Percentiles rank a stretch among this genome's conserved stretches.
Evolutionary conservation across 257 asterid genomes (phyloP).

Genomic region (Agastache rugosa): DNA sequence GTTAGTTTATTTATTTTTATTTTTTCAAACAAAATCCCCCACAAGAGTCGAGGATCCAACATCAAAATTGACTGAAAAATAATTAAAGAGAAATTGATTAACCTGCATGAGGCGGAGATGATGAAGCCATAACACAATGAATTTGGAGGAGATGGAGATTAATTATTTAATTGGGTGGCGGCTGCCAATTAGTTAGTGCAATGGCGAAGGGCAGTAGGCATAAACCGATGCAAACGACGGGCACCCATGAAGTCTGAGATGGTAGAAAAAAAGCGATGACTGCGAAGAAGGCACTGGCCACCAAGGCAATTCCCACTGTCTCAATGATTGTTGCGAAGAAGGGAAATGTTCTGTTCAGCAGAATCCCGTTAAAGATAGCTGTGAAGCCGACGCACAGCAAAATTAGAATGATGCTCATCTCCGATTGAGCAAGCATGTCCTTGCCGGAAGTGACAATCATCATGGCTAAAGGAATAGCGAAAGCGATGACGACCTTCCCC

Average conservation of each 20-base stretch:
- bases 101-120: no score
- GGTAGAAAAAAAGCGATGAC: not conserved
- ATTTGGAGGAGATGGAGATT: no score
- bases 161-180: not conserved
- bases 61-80: no score
- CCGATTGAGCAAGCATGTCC: not conserved
- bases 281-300: not conserved
- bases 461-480: not conserved
- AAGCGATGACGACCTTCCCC: not conserved
- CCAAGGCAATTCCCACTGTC: not conserved
- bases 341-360: not conserved
- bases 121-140: no score
- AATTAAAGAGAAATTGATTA: no score
- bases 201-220: not conserved
- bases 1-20: no score
- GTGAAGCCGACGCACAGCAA: not conserved
- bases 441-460: not conserved
- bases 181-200: not conserved
- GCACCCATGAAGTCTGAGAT: not conserved
- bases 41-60: no score
- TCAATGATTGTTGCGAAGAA: not conserved
- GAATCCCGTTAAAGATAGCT: not conserved
- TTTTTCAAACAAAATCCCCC: no score
- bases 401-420: not conserved
- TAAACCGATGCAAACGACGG: not conserved